Evolutionary conservation across 768 basidiomycete species (phyloP), one percentile per base, ranked within the genome.

Genomic region (Asterophora parasitica): DNA sequence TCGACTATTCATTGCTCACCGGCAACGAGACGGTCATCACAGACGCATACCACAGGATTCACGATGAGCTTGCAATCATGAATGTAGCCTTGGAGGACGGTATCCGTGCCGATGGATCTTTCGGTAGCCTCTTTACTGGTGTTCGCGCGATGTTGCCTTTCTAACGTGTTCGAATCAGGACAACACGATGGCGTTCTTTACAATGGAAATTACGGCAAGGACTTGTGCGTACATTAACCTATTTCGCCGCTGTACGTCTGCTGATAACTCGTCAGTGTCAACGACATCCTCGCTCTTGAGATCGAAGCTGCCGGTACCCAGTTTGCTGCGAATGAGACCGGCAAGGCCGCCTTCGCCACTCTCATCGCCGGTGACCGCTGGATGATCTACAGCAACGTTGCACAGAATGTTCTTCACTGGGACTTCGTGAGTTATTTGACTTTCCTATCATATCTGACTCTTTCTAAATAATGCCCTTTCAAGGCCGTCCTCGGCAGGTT

Each of bases 151-250:
- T 27, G 7, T 40, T 27, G 35, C 17, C 43, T 30, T 73, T 73
- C 12, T 23, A 6, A 23, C 23, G 3, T 23, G 23, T 23, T 23
- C 6, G 23, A 23, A 23, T 6, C 28, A 74, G 72, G 70, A 13
- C 75, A 86, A 62, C 85, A 88, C 61, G 65, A 59, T 28, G 85
- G 85, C 10, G 68, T 85, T 17, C 59, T 83, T 4, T 87, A 85
- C 57, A 84, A 82, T 48, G 85, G 85, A 28, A 86, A 87, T 56
- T 88, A 88, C 54, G 85, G 76, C 71, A 74, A 74, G 57, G 74
- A 74, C 61, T 74, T 67, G 74, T 74, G 51, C 36, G 71, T 55
- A 13, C n/a, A 32, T 32, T 23, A 36, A 11, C 3, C 23, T 11
- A 6, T 23, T 12, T 11, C 11, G 16, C 34, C 7, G 38, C 23